These are phyloP conservation scores for Leptodermis oblonga DNA, from an alignment of 257 asterid genomes.

Conservation along the genomic window DNA sequence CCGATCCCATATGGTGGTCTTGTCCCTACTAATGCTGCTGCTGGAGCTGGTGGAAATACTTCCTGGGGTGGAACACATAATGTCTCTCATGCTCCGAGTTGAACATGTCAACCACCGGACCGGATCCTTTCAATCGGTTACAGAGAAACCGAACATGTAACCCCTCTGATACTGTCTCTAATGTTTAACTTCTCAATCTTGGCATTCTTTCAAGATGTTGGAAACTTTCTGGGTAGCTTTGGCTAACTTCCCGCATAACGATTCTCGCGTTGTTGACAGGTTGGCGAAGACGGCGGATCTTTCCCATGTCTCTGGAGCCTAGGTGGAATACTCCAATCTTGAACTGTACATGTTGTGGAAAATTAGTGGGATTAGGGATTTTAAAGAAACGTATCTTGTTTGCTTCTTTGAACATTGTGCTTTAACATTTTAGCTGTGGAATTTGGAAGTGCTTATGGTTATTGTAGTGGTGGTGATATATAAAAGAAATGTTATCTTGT, in stretches of 20 bases:
- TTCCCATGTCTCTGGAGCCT: no score
- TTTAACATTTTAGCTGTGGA: no score
- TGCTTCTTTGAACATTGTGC: no score
- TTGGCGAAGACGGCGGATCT: no score
- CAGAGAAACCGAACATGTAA: no score
- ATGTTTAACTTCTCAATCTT: background rate
- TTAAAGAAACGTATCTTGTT: no score
- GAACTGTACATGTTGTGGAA: no score
- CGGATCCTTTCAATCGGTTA: background rate
- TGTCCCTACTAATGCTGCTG: constrained; percentile 14
- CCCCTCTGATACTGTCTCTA: background rate
- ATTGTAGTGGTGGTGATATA: no score
- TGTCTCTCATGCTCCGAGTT: constrained; percentile 28
- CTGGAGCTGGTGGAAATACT: constrained; percentile 20
- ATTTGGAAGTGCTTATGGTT: no score
- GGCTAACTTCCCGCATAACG: background rate
- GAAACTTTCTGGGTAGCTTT: background rate
- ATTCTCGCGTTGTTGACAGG: background rate
- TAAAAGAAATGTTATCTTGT: no score
- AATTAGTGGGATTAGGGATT: no score
- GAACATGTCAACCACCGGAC: constrained; percentile 10
- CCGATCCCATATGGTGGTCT: constrained; percentile 35
- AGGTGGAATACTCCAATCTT: no score
- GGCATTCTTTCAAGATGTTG: background rate
- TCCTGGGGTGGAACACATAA: constrained; percentile 41